These are phyloP conservation scores for Coemansia sp. DNA, from an alignment of 192 early-diverging fungal genomes.

Conservation along the genomic window DNA sequence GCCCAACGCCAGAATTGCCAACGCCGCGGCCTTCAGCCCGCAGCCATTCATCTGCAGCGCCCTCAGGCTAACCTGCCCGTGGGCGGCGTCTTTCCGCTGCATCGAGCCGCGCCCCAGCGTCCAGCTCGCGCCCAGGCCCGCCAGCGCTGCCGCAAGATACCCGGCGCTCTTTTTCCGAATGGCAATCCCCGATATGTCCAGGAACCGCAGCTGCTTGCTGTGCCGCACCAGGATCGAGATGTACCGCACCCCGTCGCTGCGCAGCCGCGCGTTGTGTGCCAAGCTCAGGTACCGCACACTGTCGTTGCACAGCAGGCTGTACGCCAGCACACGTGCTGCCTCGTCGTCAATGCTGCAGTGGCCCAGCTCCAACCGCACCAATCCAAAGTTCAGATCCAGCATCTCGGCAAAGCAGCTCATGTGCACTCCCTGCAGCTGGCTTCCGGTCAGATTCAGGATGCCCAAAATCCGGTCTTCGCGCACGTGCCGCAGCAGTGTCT, in stretches of 20 bases:
- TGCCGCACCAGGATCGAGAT: conserved; percentile 71
- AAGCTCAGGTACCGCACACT: conserved; percentile 62
- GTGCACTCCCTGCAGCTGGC: conserved; percentile 53
- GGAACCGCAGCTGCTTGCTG: conserved; percentile 57
- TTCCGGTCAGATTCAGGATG: conserved; percentile 46
- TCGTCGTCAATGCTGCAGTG: conserved; percentile 72
- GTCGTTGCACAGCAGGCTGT: conserved; percentile 69
- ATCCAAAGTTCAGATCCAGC: conserved; percentile 69
- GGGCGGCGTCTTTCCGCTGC: conserved; percentile 30
- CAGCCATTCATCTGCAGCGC: conserved; percentile 55
- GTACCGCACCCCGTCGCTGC: conserved; percentile 70
- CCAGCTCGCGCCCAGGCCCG: conserved; percentile 46
- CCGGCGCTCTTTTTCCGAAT: conserved; percentile 67
- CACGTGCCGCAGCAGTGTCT: conserved; percentile 30
- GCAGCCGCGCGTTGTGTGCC: conserved; percentile 64
- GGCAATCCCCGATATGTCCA: conserved; percentile 67
- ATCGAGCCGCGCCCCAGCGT: conserved; percentile 44
- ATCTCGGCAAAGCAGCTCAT: conserved; percentile 72
- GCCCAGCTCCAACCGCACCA: conserved; percentile 61
- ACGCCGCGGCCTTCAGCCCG: conserved; percentile 38
- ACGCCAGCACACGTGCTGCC: conserved; percentile 63
- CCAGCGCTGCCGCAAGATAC: conserved; percentile 65
- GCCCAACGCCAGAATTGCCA: conserved; percentile 52
- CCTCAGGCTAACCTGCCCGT: conserved; percentile 39
- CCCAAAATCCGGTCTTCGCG: conserved; percentile 35